Evolutionary conservation across 2,329 filamentous ascomycete genomes (phyloP), one percentile per base, ranked within the genome.

Genomic region (Tympanopsis confertula): DNA sequence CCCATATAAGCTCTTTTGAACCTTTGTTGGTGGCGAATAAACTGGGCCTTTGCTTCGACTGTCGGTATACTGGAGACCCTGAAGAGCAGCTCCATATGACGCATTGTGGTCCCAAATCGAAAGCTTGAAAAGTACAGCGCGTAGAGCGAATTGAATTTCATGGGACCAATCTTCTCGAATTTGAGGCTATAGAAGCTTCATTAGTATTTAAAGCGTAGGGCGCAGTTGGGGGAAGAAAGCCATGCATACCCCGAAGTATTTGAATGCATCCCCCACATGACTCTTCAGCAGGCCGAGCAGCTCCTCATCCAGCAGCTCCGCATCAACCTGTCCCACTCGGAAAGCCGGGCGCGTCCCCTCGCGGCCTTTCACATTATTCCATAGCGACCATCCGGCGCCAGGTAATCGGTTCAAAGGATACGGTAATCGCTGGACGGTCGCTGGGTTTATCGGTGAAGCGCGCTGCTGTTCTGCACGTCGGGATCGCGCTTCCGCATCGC

Each of bases 51-150:
- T 60, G 38, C 68, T 70, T 43, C 89, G 73, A 36, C 87, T 88
- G 55, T 96, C 89, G 10, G 85, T 83, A 53, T 89, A 96, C 53
- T 80, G 80, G 19, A 98, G 70, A 44, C 94, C 94, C 58, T 98
- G 91, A 36, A 98, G 66, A 24, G 86, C 80, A 10, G 91, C 91
- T 42, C 91, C 91, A 58, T 98, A 96, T 4, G 85, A 93, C 28
- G 91, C 86, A 56, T 94, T 81, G 57, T 95, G 86, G 57, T 96
- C 88, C 91, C 91, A 98, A 41, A 98, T 80, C 13, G 84, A 86
- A 44, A 98, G 72, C 61, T 98, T 98, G 68, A 95, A 98, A 5
- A 98, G 66, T 3, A 87, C 66, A 2, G 82, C 76, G 35, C 89
- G 72, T 39, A 98, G 67, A 1, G 68, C 72, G 19, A 95, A 69